Percentiles rank a stretch among this genome's conserved stretches.
phyloP scores from a whole-genome alignment of 805 yeast species.

The Yarrowia yakushimensis region DNA sequence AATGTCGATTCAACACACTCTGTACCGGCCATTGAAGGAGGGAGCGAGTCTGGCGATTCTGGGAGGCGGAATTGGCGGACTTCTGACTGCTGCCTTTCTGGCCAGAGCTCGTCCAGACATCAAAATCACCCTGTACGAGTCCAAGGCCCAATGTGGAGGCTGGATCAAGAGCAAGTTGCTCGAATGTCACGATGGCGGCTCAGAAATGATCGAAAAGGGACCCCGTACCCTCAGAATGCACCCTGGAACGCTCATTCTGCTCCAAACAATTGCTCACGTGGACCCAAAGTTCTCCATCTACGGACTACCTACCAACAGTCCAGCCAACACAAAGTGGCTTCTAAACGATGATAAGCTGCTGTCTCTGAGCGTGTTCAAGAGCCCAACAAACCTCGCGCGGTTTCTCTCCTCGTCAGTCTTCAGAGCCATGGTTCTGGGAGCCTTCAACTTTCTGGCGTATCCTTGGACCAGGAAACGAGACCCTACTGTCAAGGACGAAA shows the following conservation, averaged over 20 bases:
- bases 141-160: conserved; percentile 62
- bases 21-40: conserved; percentile 10
- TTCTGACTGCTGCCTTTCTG: conserved; percentile 49
- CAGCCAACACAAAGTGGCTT: conserved; percentile 71
- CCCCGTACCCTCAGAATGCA: conserved; percentile 84
- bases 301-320: conserved; percentile 55
- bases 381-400: conserved; percentile 24
- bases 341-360: conserved; percentile 40
- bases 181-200: conserved; percentile 31
- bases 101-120: conserved; percentile 74
- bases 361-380: conserved; percentile 34
- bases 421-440: conserved; percentile 56
- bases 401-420: conserved; percentile 37
- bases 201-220: conserved; percentile 66
- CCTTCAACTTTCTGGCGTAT: conserved; percentile 38
- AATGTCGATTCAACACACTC: conserved; percentile 20
- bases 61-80: conserved; percentile 88
- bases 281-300: conserved; percentile 49
- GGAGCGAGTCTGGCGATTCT: conserved; percentile 49
- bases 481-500: conserved; percentile 53
- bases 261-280: conserved; percentile 40
- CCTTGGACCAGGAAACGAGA: conserved; percentile 26
- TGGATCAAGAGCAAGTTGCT: conserved; percentile 55
- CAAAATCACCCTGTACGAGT: conserved; percentile 59
- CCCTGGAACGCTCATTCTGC: conserved; percentile 51